A percentile compares a stretch with the other conserved stretches of the same genome.
These are phyloP conservation scores for Gnetum montanum DNA, from an alignment of 75 land plant species.

Conservation along the genomic window DNA sequence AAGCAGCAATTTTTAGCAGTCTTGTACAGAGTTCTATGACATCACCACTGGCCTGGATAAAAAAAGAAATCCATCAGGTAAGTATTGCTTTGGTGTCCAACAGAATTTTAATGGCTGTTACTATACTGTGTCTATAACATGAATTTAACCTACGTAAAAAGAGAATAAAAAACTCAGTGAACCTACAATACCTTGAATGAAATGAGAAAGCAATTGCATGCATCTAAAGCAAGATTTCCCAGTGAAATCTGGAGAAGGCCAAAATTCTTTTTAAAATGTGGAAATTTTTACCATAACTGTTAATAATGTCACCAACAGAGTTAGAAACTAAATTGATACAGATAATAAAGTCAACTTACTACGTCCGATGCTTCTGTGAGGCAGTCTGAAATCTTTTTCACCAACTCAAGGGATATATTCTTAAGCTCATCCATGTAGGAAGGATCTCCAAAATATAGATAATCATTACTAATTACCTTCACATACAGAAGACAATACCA, in stretches of 20 bases:
- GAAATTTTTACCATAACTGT: neutral
- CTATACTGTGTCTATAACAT: no score
- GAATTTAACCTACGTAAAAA: neutral
- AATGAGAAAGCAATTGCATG: neutral
- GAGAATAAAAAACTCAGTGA: neutral
- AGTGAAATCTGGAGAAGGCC: neutral
- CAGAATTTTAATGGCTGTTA: no score
- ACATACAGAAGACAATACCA: neutral
- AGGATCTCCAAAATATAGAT: conserved; percentile 16
- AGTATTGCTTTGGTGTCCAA: neutral
- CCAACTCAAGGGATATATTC: conserved; percentile 4
- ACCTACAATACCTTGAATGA: neutral
- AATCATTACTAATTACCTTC: conserved; percentile 21
- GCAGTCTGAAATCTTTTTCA: conserved; percentile 12
- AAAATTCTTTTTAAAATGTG: neutral
- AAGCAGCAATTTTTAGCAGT: neutral
- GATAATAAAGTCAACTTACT: conserved; percentile 1
- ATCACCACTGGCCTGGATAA: neutral
- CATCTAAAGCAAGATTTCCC: conserved; percentile 3
- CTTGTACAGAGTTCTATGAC: neutral
- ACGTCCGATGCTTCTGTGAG: conserved; percentile 10
- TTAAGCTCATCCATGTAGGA: conserved; percentile 11
- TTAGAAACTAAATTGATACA: no score
- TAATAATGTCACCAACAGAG: neutral
- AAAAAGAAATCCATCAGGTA: neutral